These are phyloP conservation scores for Barnettozyma vustinii DNA, from an alignment of 805 yeast genomes.

Conservation along the genomic window DNA sequence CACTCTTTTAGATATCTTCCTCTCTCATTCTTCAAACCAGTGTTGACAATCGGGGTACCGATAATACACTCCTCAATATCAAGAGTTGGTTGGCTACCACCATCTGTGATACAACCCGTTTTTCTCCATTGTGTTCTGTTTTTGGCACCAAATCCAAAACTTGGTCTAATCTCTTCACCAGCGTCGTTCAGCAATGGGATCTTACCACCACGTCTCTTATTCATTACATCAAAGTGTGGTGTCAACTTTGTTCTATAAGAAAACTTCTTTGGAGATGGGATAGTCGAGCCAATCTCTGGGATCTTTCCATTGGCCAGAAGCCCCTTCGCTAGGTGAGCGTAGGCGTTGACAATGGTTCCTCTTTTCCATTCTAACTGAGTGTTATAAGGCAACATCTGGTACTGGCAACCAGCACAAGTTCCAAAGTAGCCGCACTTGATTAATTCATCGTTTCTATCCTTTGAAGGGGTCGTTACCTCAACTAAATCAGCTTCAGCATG, in stretches of 20 bases:
- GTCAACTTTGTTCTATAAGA: conserved; percentile 89
- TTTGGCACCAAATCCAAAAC: conserved; percentile 84
- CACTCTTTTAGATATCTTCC: conserved; percentile 41
- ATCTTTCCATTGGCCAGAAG: conserved; percentile 37
- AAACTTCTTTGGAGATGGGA: conserved; percentile 71
- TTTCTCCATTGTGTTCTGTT: conserved; percentile 71
- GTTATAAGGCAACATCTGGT: conserved; percentile 69
- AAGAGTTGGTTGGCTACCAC: conserved; percentile 60
- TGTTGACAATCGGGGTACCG: conserved; percentile 75
- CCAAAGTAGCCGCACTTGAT: conserved; percentile 84
- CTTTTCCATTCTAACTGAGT: conserved; percentile 70
- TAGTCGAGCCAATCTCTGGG: conserved; percentile 60
- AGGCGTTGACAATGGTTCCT: conserved; percentile 76
- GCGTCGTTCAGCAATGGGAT: conserved; percentile 79
- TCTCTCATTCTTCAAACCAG: conserved; percentile 70
- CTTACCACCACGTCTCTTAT: conserved; percentile 34
- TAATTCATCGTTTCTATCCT: conserved; percentile 46
- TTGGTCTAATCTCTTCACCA: conserved; percentile 43
- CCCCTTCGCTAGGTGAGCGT: conserved; percentile 63
- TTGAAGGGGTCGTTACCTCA: conserved; percentile 39
- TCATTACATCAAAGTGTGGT: conserved; percentile 87
- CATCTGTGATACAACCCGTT: conserved; percentile 47
- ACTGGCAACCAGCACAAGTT: conserved; percentile 92
- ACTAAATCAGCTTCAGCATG: conserved; percentile 74
- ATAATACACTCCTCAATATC: conserved; percentile 94